Base-by-base conservation (phyloP, 2,329 filamentous ascomycete species). In the Diplodia sapinea region DNA sequence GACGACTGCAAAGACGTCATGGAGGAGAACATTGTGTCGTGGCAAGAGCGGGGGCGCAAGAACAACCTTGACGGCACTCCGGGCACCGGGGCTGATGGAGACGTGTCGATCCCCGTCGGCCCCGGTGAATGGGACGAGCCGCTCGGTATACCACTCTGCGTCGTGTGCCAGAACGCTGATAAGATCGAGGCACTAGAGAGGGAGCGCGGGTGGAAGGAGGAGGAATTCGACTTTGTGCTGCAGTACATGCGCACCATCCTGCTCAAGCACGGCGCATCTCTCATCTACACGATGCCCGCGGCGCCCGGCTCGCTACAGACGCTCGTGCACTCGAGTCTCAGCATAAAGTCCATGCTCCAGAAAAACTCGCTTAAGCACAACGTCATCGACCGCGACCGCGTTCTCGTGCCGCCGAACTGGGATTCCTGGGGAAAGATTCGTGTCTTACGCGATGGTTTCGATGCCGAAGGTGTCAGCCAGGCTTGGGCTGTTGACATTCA, bases 401-500 rank as follows among this genome's bases (percentile, higher is more conserved):
- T 99, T 66, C 85, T 97, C 5, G 91, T 99, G 0, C 94, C 94
- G 1, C 91, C 94, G 17, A 97, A 97, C 78, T 99, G 95, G 95
- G 95, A 99, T 79, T 97, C 94, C 0, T 97, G 93, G 92, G 94
- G 93, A 69, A 99, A 98, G 80, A 97, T 99, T 69, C 87, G 94
- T 51, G 93, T 98, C 54, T 83, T 98, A 33, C 88, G 93, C 65
- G 95, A 97, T 75, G 92, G 90, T 0, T 98, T 98, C 73, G 93
- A 98, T 72, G 92, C 96, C 26, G 95, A 99, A 81, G 86, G 87
- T 15, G 85, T 96, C 52, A 95, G 92, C 73, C 86, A 89, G 68
- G 91, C 89, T 61, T 99, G 95, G 95, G 90, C 90, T 1, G 86
- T 92, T 67, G 93, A 96, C 71, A 91, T 95, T 62, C 89, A 93